Conservation (phyloP, 148 eudicot genomes). For the Nepenthes gracilis region DNA sequence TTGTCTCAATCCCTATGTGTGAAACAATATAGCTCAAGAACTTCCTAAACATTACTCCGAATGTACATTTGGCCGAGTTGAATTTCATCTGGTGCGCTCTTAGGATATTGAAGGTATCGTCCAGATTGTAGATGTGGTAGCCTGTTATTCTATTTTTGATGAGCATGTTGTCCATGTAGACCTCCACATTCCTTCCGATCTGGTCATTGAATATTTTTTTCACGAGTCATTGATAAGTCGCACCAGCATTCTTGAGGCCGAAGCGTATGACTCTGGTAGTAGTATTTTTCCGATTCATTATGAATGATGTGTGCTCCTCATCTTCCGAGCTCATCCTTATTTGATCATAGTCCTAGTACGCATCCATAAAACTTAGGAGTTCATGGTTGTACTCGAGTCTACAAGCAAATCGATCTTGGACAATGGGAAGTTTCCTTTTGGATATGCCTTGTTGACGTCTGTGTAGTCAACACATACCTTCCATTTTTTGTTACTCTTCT, state of each 20-base stretch:
- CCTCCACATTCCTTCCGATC: not conserved
- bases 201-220: not conserved
- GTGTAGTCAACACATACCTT: conserved; percentile 1
- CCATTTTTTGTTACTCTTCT: not conserved
- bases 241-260: not conserved
- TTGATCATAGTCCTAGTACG: not conserved
- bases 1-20: no score
- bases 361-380: not conserved
- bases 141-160: not conserved
- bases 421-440: not conserved
- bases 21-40: not conserved
- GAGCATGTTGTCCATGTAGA: conserved; percentile 6
- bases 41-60: not conserved
- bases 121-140: not conserved
- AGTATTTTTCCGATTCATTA: not conserved
- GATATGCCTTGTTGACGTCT: not conserved
- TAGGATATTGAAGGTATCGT: not conserved
- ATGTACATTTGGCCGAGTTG: not conserved
- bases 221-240: not conserved
- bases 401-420: not conserved
- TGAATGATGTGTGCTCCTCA: not conserved
- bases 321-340: not conserved
- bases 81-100: not conserved
- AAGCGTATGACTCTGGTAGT: conserved; percentile 3
- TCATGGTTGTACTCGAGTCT: not conserved